Evolutionary conservation across 2,329 filamentous ascomycete genomes (phyloP), one percentile per base, ranked within the genome.

Genomic region (Coniella lustricola): DNA sequence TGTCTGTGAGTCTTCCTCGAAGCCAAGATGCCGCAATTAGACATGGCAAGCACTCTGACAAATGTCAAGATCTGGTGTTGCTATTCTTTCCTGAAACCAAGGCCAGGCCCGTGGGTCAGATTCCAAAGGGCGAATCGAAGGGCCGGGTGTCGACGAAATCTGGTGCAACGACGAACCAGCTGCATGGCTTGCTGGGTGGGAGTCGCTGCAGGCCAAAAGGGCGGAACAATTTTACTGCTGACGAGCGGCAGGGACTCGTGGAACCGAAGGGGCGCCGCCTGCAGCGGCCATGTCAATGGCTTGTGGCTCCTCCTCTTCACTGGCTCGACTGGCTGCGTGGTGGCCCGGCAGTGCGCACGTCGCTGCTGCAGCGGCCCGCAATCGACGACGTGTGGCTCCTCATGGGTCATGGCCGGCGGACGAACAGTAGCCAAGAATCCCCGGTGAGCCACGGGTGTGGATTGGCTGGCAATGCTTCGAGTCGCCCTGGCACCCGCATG

Each of bases 1-100:
- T 21, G n/a, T n/a, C n/a, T n/a, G n/a, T n/a, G n/a, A n/a, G n/a
- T n/a, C n/a, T 44, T 49, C 39, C n/a, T 40, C 20, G 35, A 32
- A n/a, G n/a, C 47, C 36, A 46, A 22, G 44, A 47, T 31, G 50
- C 39, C 47, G 39, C 34, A 32, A n/a, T 46, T 50, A 40, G 35
- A 47, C 4, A 48, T 46, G 40, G 29, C 40, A 32, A 29, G 10
- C 5, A 29, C 10, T 5, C 25, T 20, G 29, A 32, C 13, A 41
- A n/a, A 10, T 16, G 22, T 16, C 38, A 16, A 21, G 8, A 16
- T 32, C 25, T 33, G 44, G 33, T 53, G 46, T 45, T 60, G 52
- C 56, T 60, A 59, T 59, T 57, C 47, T 57, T 57, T 58, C 50
- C 48, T 60, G 59, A 62, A 60, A 62, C 59, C 20, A 54, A 35